A percentile compares a stretch with the other conserved stretches of the same genome.
Conservation (phyloP, 108 stramenopile species). For the Cyclotella choctawhatcheeana region DNA sequence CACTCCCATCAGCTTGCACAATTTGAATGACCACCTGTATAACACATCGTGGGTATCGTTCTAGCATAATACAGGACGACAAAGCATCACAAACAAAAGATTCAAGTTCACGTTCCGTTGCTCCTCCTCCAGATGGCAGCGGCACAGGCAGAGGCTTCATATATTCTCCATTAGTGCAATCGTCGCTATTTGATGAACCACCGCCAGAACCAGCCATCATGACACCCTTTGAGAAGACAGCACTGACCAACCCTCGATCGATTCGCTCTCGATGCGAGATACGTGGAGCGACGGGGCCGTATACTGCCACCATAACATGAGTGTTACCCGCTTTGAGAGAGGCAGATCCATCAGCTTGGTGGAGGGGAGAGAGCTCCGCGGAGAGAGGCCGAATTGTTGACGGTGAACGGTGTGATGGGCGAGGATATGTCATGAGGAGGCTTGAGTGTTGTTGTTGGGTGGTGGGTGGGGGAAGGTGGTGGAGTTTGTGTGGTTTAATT, state of each 20-base stretch:
- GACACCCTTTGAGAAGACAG: slow-evolving; percentile 67
- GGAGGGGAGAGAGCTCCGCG: slow-evolving; percentile 83
- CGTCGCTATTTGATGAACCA: slow-evolving; percentile 16
- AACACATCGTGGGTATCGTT: slow-evolving; percentile 71
- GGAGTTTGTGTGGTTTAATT: neutral
- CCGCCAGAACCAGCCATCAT: slow-evolving; percentile 19
- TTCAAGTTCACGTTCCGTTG: slow-evolving; percentile 63
- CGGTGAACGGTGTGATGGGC: slow-evolving; percentile 23
- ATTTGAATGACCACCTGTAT: slow-evolving; percentile 78
- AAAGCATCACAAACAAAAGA: slow-evolving; percentile 61
- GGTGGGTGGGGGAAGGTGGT: neutral
- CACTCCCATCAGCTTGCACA: slow-evolving; percentile 76
- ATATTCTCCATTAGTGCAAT: neutral
- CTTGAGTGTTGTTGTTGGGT: neutral
- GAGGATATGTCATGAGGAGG: slow-evolving; percentile 1
- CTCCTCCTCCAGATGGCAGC: slow-evolving; percentile 45
- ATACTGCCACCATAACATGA: slow-evolving; percentile 84
- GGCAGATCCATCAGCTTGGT: slow-evolving; percentile 87
- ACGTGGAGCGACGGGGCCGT: slow-evolving; percentile 88
- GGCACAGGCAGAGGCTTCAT: slow-evolving; percentile 32
- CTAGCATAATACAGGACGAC: slow-evolving; percentile 53
- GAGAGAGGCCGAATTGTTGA: slow-evolving; percentile 79
- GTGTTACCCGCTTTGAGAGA: slow-evolving; percentile 83
- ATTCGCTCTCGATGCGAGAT: slow-evolving; percentile 55
- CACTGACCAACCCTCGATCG: slow-evolving; percentile 65